Evolutionary conservation across 139 green algal species (phyloP), one percentile per base, ranked within the genome.

Genomic region (Limnomonas spitsbergensis): DNA sequence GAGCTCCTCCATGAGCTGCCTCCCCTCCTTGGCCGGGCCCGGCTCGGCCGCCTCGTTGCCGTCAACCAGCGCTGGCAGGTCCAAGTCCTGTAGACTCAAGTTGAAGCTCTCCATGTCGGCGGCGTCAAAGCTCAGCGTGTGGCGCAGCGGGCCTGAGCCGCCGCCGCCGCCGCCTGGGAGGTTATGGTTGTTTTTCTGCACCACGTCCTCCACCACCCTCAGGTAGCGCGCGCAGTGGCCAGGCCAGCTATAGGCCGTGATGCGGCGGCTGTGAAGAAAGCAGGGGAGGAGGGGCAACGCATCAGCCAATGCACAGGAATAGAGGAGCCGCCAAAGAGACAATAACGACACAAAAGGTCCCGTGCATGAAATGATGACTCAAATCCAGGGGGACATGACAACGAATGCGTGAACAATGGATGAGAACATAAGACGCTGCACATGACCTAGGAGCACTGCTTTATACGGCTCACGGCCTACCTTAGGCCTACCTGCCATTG

Each of bases 201-300:
- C 83, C 78, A 94, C 83, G 35, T 72, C 40, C 69, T 95, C 90
- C 32, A 96, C 81, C 1, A 69, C 66, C 31, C 89, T 80, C 53
- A 97, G 84, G 87, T 92, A 94, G 66, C 84, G 81, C 56, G 92
- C 85, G 81, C 91, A 95, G 84, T 98, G 94, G 38, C 85, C 88
- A 36, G 89, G 88, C 90, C 94, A 98, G 38, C 86, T 95, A 88
- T 97, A 96, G 29, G 94, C 91, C 53, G 94, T 38, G 34, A 31
- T 31, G 38, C 70, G 20, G 26, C 24, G 9, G 38, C 70, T 36
- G 38, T 34, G 31, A 34, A 4, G 31, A n/a, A 20, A 73, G 31
- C 67, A 73, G 38, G 38, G 24, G 3, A 40, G 4, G 67, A 20
- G 42, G 34, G 27, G 67, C 27, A 40, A 52, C 4, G 67, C 26